Evolutionary conservation across 2,329 filamentous ascomycete species (phyloP), one percentile per base, ranked within the genome.

Genomic region (Delphinella strobiligena): DNA sequence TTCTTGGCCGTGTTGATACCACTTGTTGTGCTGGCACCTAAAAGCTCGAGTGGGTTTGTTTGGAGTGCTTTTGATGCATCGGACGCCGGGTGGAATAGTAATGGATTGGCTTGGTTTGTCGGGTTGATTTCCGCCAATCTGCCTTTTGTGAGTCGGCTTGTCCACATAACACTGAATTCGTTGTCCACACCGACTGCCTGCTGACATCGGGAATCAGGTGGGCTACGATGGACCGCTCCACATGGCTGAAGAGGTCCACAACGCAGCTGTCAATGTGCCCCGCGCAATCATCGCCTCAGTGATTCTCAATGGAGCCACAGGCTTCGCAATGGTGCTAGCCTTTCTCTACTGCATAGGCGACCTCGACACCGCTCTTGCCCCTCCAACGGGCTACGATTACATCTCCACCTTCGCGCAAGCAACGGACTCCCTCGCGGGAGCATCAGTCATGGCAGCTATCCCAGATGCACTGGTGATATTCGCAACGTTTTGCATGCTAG

Each of bases 241-340:
- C 14, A 61, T 69, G 51, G 64, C 67, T 4, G 69, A 72, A 49
- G 69, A 72, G 48, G 64, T 72, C 19, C 56, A 62, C 34, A 61
- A 69, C 36, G 65, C 69, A 0, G 61, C 65, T 2, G 49, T 61
- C 7, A 61, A 66, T 32, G 62, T 72, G 2, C 69, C 69, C 2
- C 51, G 58, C 43, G 63, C 64, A 4, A 69, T 73, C 51, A 59
- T 71, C 27, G 61, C 60, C 37, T 64, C 62, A 3, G 61, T 67
- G 36, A 37, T 65, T 12, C 56, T 72, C 41, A 72, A 71, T 41
- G 68, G 66, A 2, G 48, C 50, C 2, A 52, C 70, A 7, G 69
- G 67, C 2, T 64, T 72, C 43, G 43, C 61, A 34, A 66, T 65
- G 52, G 49, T 64, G 16, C 51, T 67, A 29, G 64, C 64, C 2